phyloP scores from a whole-genome alignment of 225 moss, liverwort and hornwort species.

The Pseudoscleropodium purum region DNA sequence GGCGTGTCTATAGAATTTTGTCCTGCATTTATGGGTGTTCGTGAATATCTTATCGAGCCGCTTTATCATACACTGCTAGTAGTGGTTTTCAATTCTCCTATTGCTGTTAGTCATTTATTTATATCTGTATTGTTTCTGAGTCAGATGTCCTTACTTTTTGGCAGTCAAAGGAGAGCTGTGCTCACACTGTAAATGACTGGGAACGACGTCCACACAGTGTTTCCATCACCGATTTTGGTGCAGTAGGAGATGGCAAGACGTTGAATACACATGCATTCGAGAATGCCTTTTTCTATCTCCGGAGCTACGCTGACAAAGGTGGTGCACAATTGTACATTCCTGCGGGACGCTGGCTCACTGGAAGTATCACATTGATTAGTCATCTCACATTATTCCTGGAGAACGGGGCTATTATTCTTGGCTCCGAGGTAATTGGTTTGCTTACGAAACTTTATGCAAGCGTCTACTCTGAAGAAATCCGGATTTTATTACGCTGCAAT shows the following conservation, averaged over 20 bases:
- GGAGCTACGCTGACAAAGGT: conserved; percentile 64
- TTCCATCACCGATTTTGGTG: conserved; percentile 77
- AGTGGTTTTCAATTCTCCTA: neutral
- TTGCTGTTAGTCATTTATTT: neutral
- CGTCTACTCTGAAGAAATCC: neutral
- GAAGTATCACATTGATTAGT: conserved; percentile 76
- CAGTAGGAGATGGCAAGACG: conserved; percentile 74
- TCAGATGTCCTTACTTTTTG: neutral
- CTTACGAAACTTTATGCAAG: neutral
- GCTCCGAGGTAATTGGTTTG: conserved; percentile 47
- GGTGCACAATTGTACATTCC: conserved; percentile 79
- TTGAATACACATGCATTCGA: conserved; percentile 80
- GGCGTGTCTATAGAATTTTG: neutral
- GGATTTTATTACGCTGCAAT: neutral
- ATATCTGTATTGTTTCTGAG: conserved; percentile 1
- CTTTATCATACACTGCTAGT: neutral
- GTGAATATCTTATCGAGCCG: neutral
- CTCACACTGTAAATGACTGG: conserved; percentile 26
- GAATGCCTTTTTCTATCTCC: conserved; percentile 76
- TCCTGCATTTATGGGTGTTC: neutral
- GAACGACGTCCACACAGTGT: conserved; percentile 55
- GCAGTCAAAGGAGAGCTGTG: conserved; percentile 40
- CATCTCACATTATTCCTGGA: conserved; percentile 75
- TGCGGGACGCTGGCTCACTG: conserved; percentile 72
- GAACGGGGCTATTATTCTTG: conserved; percentile 58